A percentile compares a stretch with the other conserved stretches of the same genome.
Conservation (phyloP, 768 basidiomycete genomes). For the Russula virescens region DNA sequence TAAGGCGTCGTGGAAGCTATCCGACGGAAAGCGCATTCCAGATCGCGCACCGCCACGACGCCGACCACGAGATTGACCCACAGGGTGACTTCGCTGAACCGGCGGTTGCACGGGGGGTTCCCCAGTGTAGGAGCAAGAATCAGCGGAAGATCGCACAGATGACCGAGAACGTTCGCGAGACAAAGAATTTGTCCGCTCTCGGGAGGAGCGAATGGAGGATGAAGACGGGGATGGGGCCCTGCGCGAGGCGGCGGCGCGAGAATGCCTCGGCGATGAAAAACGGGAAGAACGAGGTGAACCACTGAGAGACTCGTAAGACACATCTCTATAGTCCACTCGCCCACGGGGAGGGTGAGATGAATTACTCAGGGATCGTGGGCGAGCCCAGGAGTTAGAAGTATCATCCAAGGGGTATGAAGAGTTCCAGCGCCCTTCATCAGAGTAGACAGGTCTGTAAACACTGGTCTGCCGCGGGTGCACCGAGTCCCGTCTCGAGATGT, state of each 20-base stretch:
- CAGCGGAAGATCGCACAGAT: conserved; percentile 51
- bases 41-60: background rate
- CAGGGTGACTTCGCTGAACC: conserved; percentile 17
- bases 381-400: conserved; percentile 11
- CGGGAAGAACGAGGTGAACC: conserved; percentile 21
- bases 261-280: conserved; percentile 23
- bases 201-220: conserved; percentile 30
- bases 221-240: conserved; percentile 27
- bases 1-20: conserved; percentile 5
- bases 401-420: conserved; percentile 31
- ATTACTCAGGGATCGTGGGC: conserved; percentile 10
- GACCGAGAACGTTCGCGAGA: conserved; percentile 33
- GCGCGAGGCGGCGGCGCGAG: conserved; percentile 15
- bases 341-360: conserved; percentile 18
- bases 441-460: conserved; percentile 47
- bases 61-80: conserved; percentile 12
- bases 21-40: conserved; percentile 6
- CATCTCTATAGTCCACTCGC: conserved; percentile 15
- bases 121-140: conserved; percentile 37
- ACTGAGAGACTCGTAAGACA: conserved; percentile 20
- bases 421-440: conserved; percentile 32
- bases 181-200: conserved; percentile 34
- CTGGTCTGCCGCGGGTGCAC: conserved; percentile 36
- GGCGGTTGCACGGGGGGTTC: conserved; percentile 12
- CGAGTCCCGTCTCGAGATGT: conserved; percentile 37